Conservation (phyloP, 2,329 filamentous ascomycete genomes). For the Hawksworthiomyces lignivorus region DNA sequence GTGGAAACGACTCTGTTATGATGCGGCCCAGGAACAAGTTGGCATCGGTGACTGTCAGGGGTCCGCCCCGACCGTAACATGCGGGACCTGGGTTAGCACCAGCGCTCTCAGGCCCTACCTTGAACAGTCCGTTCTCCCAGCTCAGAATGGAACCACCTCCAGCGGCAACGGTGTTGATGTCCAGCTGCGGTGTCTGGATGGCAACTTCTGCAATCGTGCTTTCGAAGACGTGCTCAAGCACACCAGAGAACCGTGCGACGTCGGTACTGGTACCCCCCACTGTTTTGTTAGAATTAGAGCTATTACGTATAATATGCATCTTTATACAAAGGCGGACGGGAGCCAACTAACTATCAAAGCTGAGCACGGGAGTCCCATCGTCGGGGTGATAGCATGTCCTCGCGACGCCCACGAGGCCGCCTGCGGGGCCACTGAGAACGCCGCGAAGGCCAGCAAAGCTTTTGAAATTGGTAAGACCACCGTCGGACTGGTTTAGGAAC, state of each 20-base stretch:
- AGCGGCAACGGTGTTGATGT: constrained; percentile 90
- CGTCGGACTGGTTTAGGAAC: not conserved
- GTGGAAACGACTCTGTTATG: constrained; percentile 52
- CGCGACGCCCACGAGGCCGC: too few species aligned
- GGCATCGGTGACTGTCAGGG: constrained; percentile 59
- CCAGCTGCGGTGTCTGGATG: constrained; percentile 82
- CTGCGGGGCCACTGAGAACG: too few species aligned
- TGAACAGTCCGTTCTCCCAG: constrained; percentile 60
- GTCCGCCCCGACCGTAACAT: constrained; percentile 58
- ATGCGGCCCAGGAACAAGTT: constrained; percentile 54
- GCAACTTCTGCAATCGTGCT: constrained; percentile 67
- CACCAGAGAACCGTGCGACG: constrained; percentile 72
- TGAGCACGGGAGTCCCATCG: too few species aligned
- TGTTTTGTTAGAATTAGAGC: constrained; percentile 59
- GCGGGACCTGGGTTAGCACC: constrained; percentile 59
- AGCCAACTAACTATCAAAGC: too few species aligned
- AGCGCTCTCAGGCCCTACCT: constrained; percentile 60
- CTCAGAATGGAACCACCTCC: constrained; percentile 64
- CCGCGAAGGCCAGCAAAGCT: too few species aligned
- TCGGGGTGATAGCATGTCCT: too few species aligned
- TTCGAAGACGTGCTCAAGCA: constrained; percentile 30
- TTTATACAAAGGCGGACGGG: too few species aligned
- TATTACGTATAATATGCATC: too few species aligned
- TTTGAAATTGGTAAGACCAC: constrained; percentile 29
- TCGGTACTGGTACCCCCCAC: constrained; percentile 52